phyloP scores from a whole-genome alignment of 768 basidiomycete genomes.

The Kwoniella dendrophila region DNA sequence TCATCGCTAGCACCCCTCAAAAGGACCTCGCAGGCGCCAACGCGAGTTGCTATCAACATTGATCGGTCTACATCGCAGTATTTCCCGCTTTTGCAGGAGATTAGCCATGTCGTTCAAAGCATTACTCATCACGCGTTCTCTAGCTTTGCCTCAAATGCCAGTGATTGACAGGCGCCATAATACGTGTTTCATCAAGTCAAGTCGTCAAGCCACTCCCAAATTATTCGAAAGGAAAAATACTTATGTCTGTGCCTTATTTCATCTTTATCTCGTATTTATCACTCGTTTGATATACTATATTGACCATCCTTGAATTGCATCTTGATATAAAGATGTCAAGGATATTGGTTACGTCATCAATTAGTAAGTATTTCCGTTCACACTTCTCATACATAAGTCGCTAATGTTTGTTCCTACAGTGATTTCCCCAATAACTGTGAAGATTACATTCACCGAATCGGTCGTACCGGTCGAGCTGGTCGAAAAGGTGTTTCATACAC shows the following conservation, averaged over 20 bases:
- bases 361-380: slow-evolving; percentile 28
- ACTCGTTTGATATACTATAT: slow-evolving; percentile 10
- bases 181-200: slow-evolving; percentile 2
- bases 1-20: slow-evolving; percentile 7
- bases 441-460: slow-evolving; percentile 97
- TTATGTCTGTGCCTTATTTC: slow-evolving; percentile 26
- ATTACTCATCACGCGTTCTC: slow-evolving; percentile 23
- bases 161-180: slow-evolving; percentile 22
- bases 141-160: slow-evolving; percentile 13
- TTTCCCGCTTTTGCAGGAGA: background rate
- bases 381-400: background rate
- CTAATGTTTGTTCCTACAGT: slow-evolving; percentile 57
- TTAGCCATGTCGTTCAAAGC: slow-evolving; percentile 17
- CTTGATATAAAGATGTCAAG: slow-evolving; percentile 21
- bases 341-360: slow-evolving; percentile 28
- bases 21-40: slow-evolving; percentile 27
- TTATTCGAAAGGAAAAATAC: slow-evolving; percentile 10
- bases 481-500: slow-evolving; percentile 90
- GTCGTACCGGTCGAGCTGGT: slow-evolving; percentile 71
- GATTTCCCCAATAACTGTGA: slow-evolving; percentile 98
- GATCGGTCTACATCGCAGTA: slow-evolving; percentile 7
- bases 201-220: slow-evolving; percentile 15
- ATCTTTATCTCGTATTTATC: background rate
- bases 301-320: slow-evolving; percentile 20
- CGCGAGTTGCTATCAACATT: slow-evolving; percentile 22